These are phyloP conservation scores for Groenewaldozyma auringiensis DNA, from an alignment of 1,139 yeast genomes.

Conservation along the genomic window DNA sequence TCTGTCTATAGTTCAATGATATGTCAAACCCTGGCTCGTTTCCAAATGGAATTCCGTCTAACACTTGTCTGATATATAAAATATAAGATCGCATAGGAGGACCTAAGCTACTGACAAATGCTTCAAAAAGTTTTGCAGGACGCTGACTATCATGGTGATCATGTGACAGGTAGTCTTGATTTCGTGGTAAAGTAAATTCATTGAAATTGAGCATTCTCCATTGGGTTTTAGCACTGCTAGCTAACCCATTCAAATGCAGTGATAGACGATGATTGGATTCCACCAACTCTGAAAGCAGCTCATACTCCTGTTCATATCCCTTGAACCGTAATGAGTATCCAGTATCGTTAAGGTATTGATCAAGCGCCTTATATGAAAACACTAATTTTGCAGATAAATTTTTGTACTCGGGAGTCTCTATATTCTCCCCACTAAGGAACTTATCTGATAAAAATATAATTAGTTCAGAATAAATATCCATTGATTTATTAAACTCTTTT, in stretches of 20 bases:
- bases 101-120: constrained; percentile 59
- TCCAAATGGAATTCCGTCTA: constrained; percentile 55
- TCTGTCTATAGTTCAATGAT: constrained; percentile 38
- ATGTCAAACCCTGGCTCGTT: constrained; percentile 31
- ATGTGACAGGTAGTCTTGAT: neutral
- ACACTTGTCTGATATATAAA: constrained; percentile 50
- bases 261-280: constrained; percentile 46
- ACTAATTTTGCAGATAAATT: constrained; percentile 35
- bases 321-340: constrained; percentile 47
- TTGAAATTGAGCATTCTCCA: constrained; percentile 37
- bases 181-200: neutral
- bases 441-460: constrained; percentile 44
- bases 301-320: constrained; percentile 53
- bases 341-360: constrained; percentile 50
- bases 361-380: constrained; percentile 39
- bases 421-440: constrained; percentile 47
- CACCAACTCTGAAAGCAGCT: constrained; percentile 41
- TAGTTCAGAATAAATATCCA: constrained; percentile 46
- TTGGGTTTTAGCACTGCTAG: constrained; percentile 62
- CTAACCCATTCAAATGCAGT: constrained; percentile 58
- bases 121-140: constrained; percentile 39
- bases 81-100: constrained; percentile 62
- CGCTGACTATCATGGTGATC: neutral
- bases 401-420: constrained; percentile 26
- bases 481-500: constrained; percentile 44